Conservation (phyloP, 371 early-diverging fungal genomes). For the Haplosporangium sp. region DNA sequence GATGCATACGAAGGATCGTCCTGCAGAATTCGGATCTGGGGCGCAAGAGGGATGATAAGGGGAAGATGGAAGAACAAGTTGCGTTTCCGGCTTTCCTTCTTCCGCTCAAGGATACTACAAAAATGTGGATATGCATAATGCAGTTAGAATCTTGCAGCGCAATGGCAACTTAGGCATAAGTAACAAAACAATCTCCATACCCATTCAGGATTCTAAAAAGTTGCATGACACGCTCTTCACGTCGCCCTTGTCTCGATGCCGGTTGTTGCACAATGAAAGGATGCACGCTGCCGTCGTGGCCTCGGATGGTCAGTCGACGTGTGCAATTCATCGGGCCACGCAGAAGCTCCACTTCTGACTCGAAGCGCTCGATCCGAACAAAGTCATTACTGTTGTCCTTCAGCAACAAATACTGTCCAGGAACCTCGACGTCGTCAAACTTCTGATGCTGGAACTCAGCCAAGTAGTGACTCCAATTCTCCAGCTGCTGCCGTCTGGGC, state of each 20-base stretch:
- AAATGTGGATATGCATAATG: too few relatives aligned
- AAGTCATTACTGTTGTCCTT: slow-evolving; percentile 91
- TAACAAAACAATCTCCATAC: slow-evolving; percentile 40
- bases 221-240: slow-evolving; percentile 95
- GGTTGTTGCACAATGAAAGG: slow-evolving; percentile 95
- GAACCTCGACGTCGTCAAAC: slow-evolving; percentile 97
- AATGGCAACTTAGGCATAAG: neutral
- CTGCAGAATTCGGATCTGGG: slow-evolving; percentile 92
- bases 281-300: slow-evolving; percentile 89
- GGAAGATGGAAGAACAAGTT: slow-evolving; percentile 93
- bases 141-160: too few relatives aligned
- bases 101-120: slow-evolving; percentile 75
- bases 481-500: slow-evolving; percentile 84
- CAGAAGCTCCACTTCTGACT: slow-evolving; percentile 86
- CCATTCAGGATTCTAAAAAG: slow-evolving; percentile 90
- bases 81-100: slow-evolving; percentile 82
- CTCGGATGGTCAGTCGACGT: slow-evolving; percentile 87
- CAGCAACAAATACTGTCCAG: slow-evolving; percentile 93
- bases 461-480: slow-evolving; percentile 89
- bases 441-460: slow-evolving; percentile 98
- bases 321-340: slow-evolving; percentile 82
- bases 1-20: slow-evolving; percentile 91
- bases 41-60: slow-evolving; percentile 90
- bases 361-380: slow-evolving; percentile 93
- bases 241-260: slow-evolving; percentile 83